Conservation (phyloP, 306 rosid species). For the Quercus mongolica region DNA sequence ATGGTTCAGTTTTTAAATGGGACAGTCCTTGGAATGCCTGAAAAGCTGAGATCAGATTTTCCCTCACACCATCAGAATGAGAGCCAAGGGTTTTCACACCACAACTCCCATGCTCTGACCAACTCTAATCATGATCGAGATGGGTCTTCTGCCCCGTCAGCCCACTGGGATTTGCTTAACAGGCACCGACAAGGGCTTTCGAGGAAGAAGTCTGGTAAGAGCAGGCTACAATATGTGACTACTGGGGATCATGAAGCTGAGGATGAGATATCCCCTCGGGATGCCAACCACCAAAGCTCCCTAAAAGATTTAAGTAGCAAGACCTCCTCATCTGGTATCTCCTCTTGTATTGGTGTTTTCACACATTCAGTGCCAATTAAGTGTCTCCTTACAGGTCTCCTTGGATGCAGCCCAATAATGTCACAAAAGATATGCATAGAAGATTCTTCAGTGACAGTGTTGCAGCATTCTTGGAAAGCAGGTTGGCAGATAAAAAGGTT, state of each 20-base stretch:
- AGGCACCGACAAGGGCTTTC: conserved; percentile 67
- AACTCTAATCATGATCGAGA: conserved; percentile 74
- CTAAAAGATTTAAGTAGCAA: conserved; percentile 49
- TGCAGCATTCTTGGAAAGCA: conserved; percentile 89
- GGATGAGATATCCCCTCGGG: conserved; percentile 66
- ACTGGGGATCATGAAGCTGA: conserved; percentile 70
- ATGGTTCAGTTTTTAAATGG: conserved; percentile 78
- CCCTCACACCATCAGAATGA: conserved; percentile 58
- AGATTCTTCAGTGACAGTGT: conserved; percentile 89
- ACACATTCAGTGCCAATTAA: conserved; percentile 86
- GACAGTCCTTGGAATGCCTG: conserved; percentile 66
- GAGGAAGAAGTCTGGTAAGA: conserved; percentile 88
- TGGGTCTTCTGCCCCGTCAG: conserved; percentile 49
- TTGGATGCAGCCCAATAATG: conserved; percentile 85
- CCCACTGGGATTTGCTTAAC: conserved; percentile 63
- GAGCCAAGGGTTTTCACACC: conserved; percentile 51
- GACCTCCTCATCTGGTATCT: conserved; percentile 44
- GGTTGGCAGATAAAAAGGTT: conserved; percentile 96
- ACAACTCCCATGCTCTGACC: conserved; percentile 49
- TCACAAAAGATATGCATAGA: conserved; percentile 83
- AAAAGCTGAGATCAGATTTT: conserved; percentile 61
- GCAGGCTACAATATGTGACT: conserved; percentile 87
- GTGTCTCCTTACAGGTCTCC: conserved; percentile 90
- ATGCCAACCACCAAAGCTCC: conserved; percentile 53
- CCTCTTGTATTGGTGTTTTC: conserved; percentile 76